These are phyloP conservation scores for Cladosporium sp. DNA, from an alignment of 2,329 filamentous ascomycete species.

Conservation along the genomic window DNA sequence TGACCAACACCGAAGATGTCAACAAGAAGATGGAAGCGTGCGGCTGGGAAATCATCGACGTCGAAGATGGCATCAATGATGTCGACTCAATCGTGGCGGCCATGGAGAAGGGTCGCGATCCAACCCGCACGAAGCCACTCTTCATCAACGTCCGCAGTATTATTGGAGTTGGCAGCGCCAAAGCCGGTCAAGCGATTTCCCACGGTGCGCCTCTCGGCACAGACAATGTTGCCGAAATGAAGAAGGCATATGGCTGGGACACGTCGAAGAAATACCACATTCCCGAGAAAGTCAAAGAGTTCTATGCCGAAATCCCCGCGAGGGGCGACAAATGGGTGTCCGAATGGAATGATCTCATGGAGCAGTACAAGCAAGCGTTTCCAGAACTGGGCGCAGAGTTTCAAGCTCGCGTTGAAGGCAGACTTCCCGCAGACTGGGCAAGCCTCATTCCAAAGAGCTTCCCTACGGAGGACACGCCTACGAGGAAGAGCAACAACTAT, in stretches of 20 bases:
- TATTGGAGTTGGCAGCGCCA: constrained; percentile 50
- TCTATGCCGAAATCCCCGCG: constrained; percentile 47
- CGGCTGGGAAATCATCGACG: constrained; percentile 52
- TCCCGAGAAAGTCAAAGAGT: constrained; percentile 44
- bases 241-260: constrained; percentile 47
- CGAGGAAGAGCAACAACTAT: constrained; percentile 46
- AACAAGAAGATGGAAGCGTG: constrained; percentile 54
- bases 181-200: constrained; percentile 49
- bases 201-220: constrained; percentile 56
- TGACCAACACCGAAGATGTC: constrained; percentile 51
- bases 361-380: constrained; percentile 33
- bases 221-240: constrained; percentile 52
- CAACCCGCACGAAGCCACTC: constrained; percentile 41
- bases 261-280: constrained; percentile 36
- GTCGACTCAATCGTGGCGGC: constrained; percentile 47
- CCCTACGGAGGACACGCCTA: constrained; percentile 45
- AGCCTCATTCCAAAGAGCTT: constrained; percentile 47
- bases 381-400: constrained; percentile 50
- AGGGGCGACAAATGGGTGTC: constrained; percentile 45
- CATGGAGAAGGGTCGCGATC: constrained; percentile 34
- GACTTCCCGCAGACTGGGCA: constrained; percentile 45
- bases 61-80: constrained; percentile 51
- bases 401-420: constrained; percentile 43
- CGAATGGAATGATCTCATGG: constrained; percentile 46
- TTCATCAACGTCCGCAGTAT: constrained; percentile 55